Evolutionary conservation across 148 eudicot species (phyloP).

Genomic region (Rheum nobile): DNA sequence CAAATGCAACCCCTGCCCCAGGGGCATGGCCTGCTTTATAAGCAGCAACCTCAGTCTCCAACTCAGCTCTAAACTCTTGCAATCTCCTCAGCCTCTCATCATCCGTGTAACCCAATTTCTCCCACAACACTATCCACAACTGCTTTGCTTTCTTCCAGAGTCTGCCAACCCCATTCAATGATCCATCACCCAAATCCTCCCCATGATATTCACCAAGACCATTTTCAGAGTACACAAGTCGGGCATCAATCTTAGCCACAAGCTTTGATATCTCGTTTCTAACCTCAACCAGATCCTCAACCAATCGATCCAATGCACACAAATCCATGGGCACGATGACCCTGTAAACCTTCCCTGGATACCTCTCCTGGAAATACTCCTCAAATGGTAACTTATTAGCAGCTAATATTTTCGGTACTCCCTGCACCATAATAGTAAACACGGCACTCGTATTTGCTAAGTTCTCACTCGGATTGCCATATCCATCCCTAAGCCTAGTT

Average conservation of each 20-base stretch:
- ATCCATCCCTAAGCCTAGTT: slow-evolving; percentile 75
- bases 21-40: slow-evolving; percentile 77
- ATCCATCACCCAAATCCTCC: slow-evolving; percentile 15
- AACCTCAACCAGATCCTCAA: slow-evolving; percentile 60
- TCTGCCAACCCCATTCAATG: slow-evolving; percentile 13
- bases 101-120: slow-evolving; percentile 52
- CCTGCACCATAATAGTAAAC: slow-evolving; percentile 75
- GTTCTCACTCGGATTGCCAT: slow-evolving; percentile 59
- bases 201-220: slow-evolving; percentile 26
- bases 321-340: slow-evolving; percentile 89
- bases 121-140: slow-evolving; percentile 29
- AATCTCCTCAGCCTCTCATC: slow-evolving; percentile 61
- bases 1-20: slow-evolving; percentile 94
- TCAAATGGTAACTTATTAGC: slow-evolving; percentile 47
- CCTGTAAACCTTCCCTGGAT: slow-evolving; percentile 71
- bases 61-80: slow-evolving; percentile 84
- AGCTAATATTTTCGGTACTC: slow-evolving; percentile 65
- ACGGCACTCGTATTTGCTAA: slow-evolving; percentile 46
- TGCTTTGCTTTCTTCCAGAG: slow-evolving; percentile 37
- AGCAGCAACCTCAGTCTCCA: slow-evolving; percentile 82
- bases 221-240: slow-evolving; percentile 16
- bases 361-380: slow-evolving; percentile 67
- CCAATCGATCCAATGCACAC: slow-evolving; percentile 79
- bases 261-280: slow-evolving; percentile 63
- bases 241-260: slow-evolving; percentile 54